phyloP scores from a whole-genome alignment of 2,329 filamentous ascomycete species.

The Teratosphaeriaceae sp. region DNA sequence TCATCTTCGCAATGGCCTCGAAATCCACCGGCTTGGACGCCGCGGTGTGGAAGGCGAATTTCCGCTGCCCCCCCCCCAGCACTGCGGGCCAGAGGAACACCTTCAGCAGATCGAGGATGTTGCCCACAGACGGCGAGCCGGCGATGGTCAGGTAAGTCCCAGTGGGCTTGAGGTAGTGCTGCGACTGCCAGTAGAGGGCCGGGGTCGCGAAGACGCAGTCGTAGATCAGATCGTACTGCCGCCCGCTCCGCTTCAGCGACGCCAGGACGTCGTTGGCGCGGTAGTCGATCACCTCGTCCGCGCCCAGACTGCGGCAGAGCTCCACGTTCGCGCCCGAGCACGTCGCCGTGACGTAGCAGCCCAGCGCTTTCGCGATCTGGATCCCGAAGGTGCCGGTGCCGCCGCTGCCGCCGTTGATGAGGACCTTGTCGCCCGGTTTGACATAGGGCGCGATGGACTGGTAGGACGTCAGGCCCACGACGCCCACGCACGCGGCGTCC shows the following conservation, averaged over 20 bases:
- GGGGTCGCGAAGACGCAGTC: conserved; percentile 51
- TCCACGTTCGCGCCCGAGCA: conserved; percentile 54
- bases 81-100: conserved; percentile 37
- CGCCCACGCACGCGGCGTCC: conserved; percentile 31
- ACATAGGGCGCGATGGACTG: conserved; percentile 32
- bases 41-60: conserved; percentile 33
- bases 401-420: conserved; percentile 41
- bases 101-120: conserved; percentile 19
- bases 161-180: conserved; percentile 43
- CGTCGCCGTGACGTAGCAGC: conserved; percentile 51
- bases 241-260: conserved; percentile 40
- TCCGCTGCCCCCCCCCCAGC: conserved; percentile 46
- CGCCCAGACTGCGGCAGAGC: conserved; percentile 52
- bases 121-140: conserved; percentile 22
- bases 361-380: conserved; percentile 56
- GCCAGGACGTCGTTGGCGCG: conserved; percentile 42
- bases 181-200: conserved; percentile 48
- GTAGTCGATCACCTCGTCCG: conserved; percentile 59
- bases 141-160: conserved; percentile 51
- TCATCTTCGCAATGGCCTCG: conserved; percentile 46
- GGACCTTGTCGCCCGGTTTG: conserved; percentile 44
- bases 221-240: conserved; percentile 46
- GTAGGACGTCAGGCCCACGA: conserved; percentile 35
- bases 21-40: conserved; percentile 41
- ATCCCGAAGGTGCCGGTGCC: conserved; percentile 55